Percentiles rank a stretch among this genome's conserved stretches.
Evolutionary conservation across 768 basidiomycete genomes (phyloP).

Genomic region (Trichaptum fuscoviolaceum): DNA sequence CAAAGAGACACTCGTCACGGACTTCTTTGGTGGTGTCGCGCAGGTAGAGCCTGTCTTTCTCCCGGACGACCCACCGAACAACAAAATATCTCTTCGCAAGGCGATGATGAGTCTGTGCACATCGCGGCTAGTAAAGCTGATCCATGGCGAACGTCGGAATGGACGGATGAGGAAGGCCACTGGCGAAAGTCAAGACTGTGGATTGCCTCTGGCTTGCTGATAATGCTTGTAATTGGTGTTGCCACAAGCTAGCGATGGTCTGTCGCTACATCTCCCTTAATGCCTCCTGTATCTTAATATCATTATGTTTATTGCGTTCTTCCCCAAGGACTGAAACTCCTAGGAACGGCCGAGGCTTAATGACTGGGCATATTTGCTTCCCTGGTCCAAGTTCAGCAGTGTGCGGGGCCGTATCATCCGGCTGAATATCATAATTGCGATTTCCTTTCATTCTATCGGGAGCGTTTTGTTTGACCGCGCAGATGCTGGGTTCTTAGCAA

Average conservation of each 20-base stretch:
- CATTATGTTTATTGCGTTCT: too few species aligned
- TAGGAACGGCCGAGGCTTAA: too few species aligned
- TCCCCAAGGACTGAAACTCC: too few species aligned
- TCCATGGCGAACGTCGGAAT: not conserved
- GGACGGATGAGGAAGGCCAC: not conserved
- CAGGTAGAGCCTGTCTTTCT: constrained; percentile 50
- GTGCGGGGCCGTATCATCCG: too few species aligned
- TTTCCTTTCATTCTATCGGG: too few species aligned
- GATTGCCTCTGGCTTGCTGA: not conserved
- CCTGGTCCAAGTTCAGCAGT: too few species aligned
- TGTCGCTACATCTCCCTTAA: too few species aligned
- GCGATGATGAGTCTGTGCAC: not conserved
- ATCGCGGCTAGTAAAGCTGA: not conserved
- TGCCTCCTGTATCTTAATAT: too few species aligned
- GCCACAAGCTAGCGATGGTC: not conserved
- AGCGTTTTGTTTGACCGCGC: too few species aligned
- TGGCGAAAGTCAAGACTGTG: not conserved
- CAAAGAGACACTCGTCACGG: constrained; percentile 61
- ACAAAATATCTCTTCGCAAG: not conserved
- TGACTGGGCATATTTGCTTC: too few species aligned
- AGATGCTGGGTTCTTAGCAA: too few species aligned
- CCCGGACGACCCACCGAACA: not conserved
- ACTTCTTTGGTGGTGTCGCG: constrained; percentile 86
- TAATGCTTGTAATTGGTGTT: not conserved
- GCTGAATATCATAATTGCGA: too few species aligned